Evolutionary conservation across 441 rosid species (phyloP).

Genomic region (Codiaeum variegatum): DNA sequence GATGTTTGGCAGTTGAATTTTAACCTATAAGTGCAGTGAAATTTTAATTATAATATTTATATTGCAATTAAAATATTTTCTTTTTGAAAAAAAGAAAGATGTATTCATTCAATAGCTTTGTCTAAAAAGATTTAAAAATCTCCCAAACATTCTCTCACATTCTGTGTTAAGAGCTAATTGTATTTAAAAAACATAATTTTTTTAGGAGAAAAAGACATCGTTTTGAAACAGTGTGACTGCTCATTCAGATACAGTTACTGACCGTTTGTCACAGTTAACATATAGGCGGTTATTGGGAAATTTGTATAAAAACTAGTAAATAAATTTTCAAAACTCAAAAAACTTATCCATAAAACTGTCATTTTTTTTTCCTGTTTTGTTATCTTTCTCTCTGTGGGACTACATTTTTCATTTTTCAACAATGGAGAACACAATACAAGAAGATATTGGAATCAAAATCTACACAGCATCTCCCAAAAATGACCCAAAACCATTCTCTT

Average conservation of each 20-base stretch:
- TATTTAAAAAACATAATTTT: too few relatives aligned
- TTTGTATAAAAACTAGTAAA: neutral
- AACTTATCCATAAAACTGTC: neutral
- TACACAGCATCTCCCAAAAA: constrained; percentile 26
- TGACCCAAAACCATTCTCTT: constrained; percentile 11
- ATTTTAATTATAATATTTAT: too few relatives aligned
- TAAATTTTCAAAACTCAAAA: neutral
- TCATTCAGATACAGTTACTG: neutral
- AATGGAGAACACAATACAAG: constrained; percentile 30
- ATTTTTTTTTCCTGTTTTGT: too few relatives aligned
- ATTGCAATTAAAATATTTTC: too few relatives aligned
- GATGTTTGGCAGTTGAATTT: too few relatives aligned
- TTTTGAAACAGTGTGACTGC: neutral
- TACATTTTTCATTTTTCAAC: neutral
- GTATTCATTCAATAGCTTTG: too few relatives aligned
- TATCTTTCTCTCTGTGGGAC: neutral
- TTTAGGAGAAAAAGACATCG: neutral
- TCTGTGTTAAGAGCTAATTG: too few relatives aligned
- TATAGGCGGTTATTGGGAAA: neutral
- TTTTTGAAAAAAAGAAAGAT: too few relatives aligned
- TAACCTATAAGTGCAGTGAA: too few relatives aligned
- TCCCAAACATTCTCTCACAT: too few relatives aligned
- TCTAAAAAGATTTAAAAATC: too few relatives aligned
- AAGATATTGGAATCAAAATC: constrained; percentile 29
- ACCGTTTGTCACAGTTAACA: constrained; percentile 3